These are phyloP conservation scores for Rhizomucor miehei DNA, from an alignment of 371 early-diverging fungal genomes.

Conservation along the genomic window DNA sequence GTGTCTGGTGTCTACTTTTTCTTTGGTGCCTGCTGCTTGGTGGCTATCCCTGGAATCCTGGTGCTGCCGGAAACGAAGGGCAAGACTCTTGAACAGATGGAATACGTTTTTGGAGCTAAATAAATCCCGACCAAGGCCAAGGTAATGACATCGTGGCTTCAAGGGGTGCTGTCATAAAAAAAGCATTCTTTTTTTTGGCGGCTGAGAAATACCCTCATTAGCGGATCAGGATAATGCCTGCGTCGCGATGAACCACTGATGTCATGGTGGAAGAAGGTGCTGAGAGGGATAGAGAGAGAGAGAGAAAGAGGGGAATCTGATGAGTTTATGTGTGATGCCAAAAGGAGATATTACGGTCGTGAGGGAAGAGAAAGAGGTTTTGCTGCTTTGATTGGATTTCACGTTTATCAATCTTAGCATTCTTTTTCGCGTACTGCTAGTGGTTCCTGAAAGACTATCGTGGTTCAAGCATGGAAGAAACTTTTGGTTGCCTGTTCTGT, in stretches of 20 bases:
- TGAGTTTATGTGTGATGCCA: too few species aligned
- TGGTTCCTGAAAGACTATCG: too few species aligned
- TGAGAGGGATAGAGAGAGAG: too few species aligned
- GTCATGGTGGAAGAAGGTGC: neutral
- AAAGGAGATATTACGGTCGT: too few species aligned
- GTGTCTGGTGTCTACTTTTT: constrained; percentile 55
- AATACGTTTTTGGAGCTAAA: constrained; percentile 46
- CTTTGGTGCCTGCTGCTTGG: constrained; percentile 45
- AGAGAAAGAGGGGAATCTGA: too few species aligned
- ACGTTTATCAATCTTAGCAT: too few species aligned
- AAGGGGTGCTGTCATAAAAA: constrained; percentile 20
- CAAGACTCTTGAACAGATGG: constrained; percentile 55
- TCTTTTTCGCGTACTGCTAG: too few species aligned
- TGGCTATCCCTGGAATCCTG: constrained; percentile 41
- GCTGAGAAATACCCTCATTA: constrained; percentile 30
- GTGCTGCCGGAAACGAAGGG: constrained; percentile 56
- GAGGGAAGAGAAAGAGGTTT: too few species aligned
- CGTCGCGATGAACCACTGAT: constrained; percentile 33
- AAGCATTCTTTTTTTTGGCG: constrained; percentile 5
- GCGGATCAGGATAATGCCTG: constrained; percentile 48
- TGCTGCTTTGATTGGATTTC: too few species aligned
- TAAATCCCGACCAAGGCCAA: constrained; percentile 1
- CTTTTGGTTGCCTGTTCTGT: too few species aligned
- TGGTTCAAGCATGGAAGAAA: too few species aligned
- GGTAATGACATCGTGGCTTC: constrained; percentile 10